Evolutionary conservation across 352 stramenopile species (phyloP).

Genomic region (Elongisporangium senticosum): DNA sequence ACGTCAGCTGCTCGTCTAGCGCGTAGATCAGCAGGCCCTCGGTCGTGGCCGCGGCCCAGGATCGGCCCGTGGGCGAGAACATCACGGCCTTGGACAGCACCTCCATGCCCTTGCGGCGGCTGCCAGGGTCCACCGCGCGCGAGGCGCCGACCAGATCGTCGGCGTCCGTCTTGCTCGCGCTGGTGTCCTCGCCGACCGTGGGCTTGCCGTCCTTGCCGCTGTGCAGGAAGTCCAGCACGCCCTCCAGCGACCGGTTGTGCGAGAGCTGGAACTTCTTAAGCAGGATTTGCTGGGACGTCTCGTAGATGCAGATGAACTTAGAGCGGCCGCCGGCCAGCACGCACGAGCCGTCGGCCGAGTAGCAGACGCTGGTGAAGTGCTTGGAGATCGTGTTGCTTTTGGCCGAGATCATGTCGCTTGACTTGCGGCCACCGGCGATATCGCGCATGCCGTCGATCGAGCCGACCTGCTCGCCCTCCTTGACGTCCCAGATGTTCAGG

Average conservation of each 20-base stretch:
- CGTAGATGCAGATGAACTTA: slow-evolving; percentile 99
- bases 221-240: slow-evolving; percentile 96
- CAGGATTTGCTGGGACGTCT: slow-evolving; percentile 91
- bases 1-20: slow-evolving; percentile 95
- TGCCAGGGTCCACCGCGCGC: slow-evolving; percentile 91
- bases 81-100: slow-evolving; percentile 89
- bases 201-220: slow-evolving; percentile 18
- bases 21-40: slow-evolving; percentile 98
- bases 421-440: slow-evolving; percentile 90
- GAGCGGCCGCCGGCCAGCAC: slow-evolving; percentile 96
- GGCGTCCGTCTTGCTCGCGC: slow-evolving; percentile 35
- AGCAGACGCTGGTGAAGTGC: slow-evolving; percentile 99
- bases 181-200: slow-evolving; percentile 48
- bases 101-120: slow-evolving; percentile 78
- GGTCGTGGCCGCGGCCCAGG: slow-evolving; percentile 95
- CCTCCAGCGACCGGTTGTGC: slow-evolving; percentile 95
- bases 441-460: slow-evolving; percentile 97
- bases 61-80: slow-evolving; percentile 96
- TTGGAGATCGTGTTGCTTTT: slow-evolving; percentile 91
- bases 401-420: slow-evolving; percentile 75
- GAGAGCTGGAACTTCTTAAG: slow-evolving; percentile 99
- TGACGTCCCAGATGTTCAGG: slow-evolving; percentile 97
- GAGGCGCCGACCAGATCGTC: slow-evolving; percentile 69
- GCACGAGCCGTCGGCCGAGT: slow-evolving; percentile 97
- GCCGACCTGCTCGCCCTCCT: slow-evolving; percentile 91